Base-by-base conservation (phyloP, 257 asterid species). In the Linderniella brevidens region DNA sequence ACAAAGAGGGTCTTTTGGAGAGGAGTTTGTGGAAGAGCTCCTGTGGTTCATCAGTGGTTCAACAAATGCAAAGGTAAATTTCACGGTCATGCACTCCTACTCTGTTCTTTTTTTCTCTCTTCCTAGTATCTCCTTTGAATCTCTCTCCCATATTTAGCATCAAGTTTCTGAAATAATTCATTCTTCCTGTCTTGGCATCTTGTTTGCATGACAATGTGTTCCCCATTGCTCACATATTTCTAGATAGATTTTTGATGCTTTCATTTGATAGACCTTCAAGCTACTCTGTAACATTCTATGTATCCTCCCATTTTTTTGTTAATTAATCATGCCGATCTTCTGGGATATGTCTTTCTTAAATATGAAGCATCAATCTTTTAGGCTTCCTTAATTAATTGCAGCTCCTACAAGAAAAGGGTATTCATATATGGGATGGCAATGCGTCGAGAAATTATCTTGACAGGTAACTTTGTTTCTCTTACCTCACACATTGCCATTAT, bases 1-100 rank as follows among this genome's bases (percentile, higher is more conserved):
- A 44, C 55, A 17, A 68, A 87, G 95, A 75, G 77, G 73, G 87
- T 87, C 14, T 83, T 80, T 54, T 87, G 95, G 97, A 70, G 86
- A 37, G 95, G 93, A 38, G 93, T 87, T n/a, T 61, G 78, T 87
- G 65, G 97, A 87, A 74, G 97, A 87, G 67, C 92, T 87, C 55
- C 58, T 87, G 70, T 83, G 97, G 97, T 87, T 87, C 70, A 70
- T 87, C 59, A 87, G 95, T 64, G 97, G 97, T 37, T 80, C 93
- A 20, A 83, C 97, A 56, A 87, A 73, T 83, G 93, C 92, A 32
- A 87, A 76, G 79, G 97, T 83, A 67, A 64, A 20, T 50, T 41
- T 49, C 32, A 19, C 47, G 10, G 17, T 42, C 47, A 42, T 17
- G 14, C 43, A 38, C 43, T 38, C n/a, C 2, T 42, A 17, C 7